Conservation (phyloP, 1,284 basidiomycete genomes). For the Flammula alnicola region DNA sequence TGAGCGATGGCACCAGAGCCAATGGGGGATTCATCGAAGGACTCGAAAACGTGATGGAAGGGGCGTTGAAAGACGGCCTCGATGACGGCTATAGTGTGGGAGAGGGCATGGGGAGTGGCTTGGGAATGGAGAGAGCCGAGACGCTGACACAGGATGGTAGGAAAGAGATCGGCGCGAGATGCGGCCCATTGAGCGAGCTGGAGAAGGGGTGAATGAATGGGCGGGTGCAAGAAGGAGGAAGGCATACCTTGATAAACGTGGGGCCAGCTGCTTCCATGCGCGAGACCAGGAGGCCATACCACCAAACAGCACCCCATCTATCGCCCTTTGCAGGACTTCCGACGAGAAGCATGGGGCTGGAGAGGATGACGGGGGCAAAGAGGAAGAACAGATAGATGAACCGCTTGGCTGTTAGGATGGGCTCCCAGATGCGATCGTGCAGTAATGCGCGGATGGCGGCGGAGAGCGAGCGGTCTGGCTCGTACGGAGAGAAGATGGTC, state of each 20-base stretch:
- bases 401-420: constrained; percentile 80
- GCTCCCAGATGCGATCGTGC: constrained; percentile 76
- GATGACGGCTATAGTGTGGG: constrained; percentile 84
- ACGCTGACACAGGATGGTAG: constrained; percentile 86
- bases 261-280: constrained; percentile 97
- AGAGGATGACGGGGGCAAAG: constrained; percentile 88
- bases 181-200: constrained; percentile 99
- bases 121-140: constrained; percentile 91
- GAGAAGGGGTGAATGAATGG: constrained; percentile 17
- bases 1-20: constrained; percentile 99
- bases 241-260: constrained; percentile 91
- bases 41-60: constrained; percentile 91
- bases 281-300: constrained; percentile 89
- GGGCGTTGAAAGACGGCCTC: constrained; percentile 83
- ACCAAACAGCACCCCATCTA: constrained; percentile 90
- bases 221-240: neutral
- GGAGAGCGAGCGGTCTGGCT: constrained; percentile 52
- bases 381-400: constrained; percentile 86
- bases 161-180: constrained; percentile 93
- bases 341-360: constrained; percentile 85
- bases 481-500: constrained; percentile 65
- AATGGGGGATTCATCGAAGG: constrained; percentile 87
- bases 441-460: constrained; percentile 51
- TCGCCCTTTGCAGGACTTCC: constrained; percentile 73
- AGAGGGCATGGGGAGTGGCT: constrained; percentile 83